Evolutionary conservation across 106 monocot species (phyloP), one percentile per base, ranked within the genome.

Genomic region (Platanthera zijinensis): DNA sequence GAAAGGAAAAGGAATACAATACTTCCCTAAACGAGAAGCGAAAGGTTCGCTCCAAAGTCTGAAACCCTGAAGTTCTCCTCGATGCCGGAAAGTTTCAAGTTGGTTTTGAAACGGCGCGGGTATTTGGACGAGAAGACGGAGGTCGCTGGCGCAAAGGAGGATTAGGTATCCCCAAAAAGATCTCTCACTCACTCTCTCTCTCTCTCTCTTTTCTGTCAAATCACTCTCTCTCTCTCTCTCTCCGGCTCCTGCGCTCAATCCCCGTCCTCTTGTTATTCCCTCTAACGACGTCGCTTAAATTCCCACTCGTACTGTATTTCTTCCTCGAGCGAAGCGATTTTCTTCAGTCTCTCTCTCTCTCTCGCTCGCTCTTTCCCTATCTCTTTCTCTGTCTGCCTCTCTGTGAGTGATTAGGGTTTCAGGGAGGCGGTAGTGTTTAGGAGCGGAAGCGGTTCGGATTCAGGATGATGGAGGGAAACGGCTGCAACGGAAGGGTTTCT

Each of bases 381-480:
- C 71, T 15, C 49, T 49, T 5, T 19, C 3, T 71, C 71, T 8
- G 48, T 17, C 71, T 5, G 9, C 39, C 69, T 46, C 45, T 46
- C 69, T 46, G 11, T 46, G 39, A 45, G 8, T 13, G 48, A n/a
- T 50, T 71, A 71, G 71, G 71, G 71, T 71, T 71, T 71, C 48
- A 18, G 71, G 17, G 49, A 17, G 39, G 39, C 39, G 39, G 39
- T 39, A 39, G 71, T 21, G 10, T 63, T 12, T 71, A 71, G 49
- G 69, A 69, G 30, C 18, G 71, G 71, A 71, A n/a, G 71, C 71
- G 71, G 71, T 71, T 71, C 71, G 49, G 71, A 71, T 49, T 48
- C 49, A 17, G 49, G 6, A 71, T n/a, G 71, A 32, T 50, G 71
- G 71, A 71, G 71, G 71, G 71, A 71, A 71, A 71, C 71, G 71